Evolutionary conservation across 768 basidiomycete genomes (phyloP).

Genomic region (Leccinum olivaceopallidum): DNA sequence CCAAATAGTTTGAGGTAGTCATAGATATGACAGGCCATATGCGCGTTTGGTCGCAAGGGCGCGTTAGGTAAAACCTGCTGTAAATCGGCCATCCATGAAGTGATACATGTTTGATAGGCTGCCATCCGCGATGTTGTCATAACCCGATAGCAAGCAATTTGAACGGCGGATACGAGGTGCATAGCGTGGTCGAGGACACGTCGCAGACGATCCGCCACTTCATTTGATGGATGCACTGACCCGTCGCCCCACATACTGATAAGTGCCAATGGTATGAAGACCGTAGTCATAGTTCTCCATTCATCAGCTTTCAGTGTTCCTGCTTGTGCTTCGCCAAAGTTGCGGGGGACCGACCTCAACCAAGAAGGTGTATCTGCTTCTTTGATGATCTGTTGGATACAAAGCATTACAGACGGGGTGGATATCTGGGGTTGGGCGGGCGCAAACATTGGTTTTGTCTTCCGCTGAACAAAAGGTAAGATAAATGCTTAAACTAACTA

Average conservation of each 20-base stretch:
- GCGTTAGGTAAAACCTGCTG: slow-evolving; percentile 20
- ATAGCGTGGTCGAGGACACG: slow-evolving; percentile 30
- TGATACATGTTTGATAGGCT: slow-evolving; percentile 18
- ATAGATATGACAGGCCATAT: slow-evolving; percentile 31
- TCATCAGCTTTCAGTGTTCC: slow-evolving; percentile 25
- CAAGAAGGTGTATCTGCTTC: too few species aligned
- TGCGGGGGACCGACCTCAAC: not conserved
- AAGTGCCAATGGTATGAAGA: not conserved
- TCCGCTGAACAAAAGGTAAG: too few species aligned
- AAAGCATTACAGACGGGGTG: too few species aligned
- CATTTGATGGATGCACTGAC: not conserved
- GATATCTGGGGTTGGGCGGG: too few species aligned
- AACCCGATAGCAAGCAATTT: slow-evolving; percentile 17
- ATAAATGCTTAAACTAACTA: too few species aligned
- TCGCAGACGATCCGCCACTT: not conserved
- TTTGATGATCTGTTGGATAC: too few species aligned
- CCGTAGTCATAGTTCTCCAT: not conserved
- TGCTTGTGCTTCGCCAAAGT: slow-evolving; percentile 17
- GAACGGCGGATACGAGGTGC: slow-evolving; percentile 28
- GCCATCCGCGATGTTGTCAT: slow-evolving; percentile 10
- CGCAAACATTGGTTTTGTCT: too few species aligned
- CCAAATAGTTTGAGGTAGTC: slow-evolving; percentile 38
- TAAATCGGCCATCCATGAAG: slow-evolving; percentile 19
- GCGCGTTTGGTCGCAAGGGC: slow-evolving; percentile 27
- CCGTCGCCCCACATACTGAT: not conserved